These are phyloP conservation scores for Metschnikowia orientalis DNA, from an alignment of 805 yeast species.

Conservation along the genomic window DNA sequence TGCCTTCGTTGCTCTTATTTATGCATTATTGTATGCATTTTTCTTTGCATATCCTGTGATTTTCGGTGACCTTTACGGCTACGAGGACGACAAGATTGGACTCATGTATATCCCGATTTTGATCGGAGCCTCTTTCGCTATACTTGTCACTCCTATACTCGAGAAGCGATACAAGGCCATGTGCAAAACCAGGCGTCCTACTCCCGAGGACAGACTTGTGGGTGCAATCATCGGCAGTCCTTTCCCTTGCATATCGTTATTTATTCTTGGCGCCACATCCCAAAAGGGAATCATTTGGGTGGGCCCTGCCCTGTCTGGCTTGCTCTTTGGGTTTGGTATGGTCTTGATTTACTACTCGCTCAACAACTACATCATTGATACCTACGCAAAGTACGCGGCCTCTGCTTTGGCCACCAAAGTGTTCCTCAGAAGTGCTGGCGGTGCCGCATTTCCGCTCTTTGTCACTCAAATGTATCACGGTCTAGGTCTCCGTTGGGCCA, in stretches of 20 bases:
- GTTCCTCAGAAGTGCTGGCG: constrained; percentile 75
- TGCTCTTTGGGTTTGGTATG: constrained; percentile 60
- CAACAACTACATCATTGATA: constrained; percentile 84
- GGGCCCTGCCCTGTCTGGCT: constrained; percentile 57
- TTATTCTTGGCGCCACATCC: constrained; percentile 78
- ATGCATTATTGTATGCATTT: constrained; percentile 87
- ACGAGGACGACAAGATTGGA: constrained; percentile 73
- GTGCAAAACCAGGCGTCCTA: constrained; percentile 52
- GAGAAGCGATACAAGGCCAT: constrained; percentile 58
- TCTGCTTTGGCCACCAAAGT: constrained; percentile 80
- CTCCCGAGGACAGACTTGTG: constrained; percentile 74
- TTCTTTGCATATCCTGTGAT: constrained; percentile 94
- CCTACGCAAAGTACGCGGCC: constrained; percentile 79
- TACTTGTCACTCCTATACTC: constrained; percentile 67
- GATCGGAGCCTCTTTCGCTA: constrained; percentile 77
- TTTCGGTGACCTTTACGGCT: constrained; percentile 71
- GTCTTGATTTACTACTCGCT: constrained; percentile 54
- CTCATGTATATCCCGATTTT: constrained; percentile 86
- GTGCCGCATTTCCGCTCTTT: constrained; percentile 81
- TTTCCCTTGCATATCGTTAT: constrained; percentile 74
- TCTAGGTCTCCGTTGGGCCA: constrained; percentile 76
- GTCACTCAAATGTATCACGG: constrained; percentile 76
- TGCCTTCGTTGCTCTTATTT: constrained; percentile 80
- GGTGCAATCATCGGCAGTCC: constrained; percentile 85
- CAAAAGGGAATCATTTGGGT: constrained; percentile 63